Evolutionary conservation across 768 basidiomycete species (phyloP), one percentile per base, ranked within the genome.

Genomic region (Trichaptum fuscoviolaceum): DNA sequence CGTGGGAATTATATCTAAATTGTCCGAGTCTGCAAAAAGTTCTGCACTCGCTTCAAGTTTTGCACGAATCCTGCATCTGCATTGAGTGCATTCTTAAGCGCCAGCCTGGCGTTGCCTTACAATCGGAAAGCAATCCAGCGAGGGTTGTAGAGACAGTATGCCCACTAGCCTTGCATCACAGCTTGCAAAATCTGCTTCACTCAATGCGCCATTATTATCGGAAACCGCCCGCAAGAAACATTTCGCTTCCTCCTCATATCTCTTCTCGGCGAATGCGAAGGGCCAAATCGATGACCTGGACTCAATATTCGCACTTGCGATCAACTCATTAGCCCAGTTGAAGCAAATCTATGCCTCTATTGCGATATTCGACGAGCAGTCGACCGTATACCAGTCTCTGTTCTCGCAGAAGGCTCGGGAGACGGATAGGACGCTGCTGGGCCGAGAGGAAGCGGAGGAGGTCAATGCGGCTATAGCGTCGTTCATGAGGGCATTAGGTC

Each of bases 181-280:
- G 75, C 84, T 99, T 17, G 88, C 90, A 18, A 83, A 89, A 71
- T 84, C 86, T 68, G 84, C 87, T 9, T 96, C 95, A 7, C 80
- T 95, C 34, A 96, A 97, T 77, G 80, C 89, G 35, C 77, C 85
- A 27, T 81, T 95, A 36, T 83, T 96, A 8, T 81, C 86, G 71
- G 86, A 90, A 72, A 79, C 85, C 63, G 80, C 85, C 59, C 84
- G 84, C 69, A 85, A 86, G 76, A 91, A 83, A 76, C 77, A 9
- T 72, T 25, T 25, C 24, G 80, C 78, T 18, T 76, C 85, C 0
- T 86, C 90, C 73, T 96, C 95, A 0, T 98, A 98, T 79, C 85
- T 99, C 36, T 97, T 96, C 76, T 86, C 90, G 17, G 86, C 89
- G 57, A 83, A 84, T 67, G 90, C 92, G 62, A 94, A 94, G 9